Base-by-base conservation (phyloP, 148 eudicot species). In the Euryodendron excelsum region DNA sequence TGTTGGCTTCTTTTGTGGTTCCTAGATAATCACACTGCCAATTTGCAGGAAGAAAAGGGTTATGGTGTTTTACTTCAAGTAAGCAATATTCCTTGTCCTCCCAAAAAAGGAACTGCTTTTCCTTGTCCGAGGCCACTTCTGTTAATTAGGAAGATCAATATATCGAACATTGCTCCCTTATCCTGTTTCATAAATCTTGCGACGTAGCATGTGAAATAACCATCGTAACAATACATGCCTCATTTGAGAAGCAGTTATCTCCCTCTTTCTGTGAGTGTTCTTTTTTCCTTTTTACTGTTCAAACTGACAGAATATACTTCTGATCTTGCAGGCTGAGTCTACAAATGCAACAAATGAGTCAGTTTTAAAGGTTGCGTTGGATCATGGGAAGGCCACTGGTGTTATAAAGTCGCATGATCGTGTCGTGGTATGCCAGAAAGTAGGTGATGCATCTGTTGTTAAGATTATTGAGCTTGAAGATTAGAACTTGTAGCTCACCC, bases 391-490 rank as follows among this genome's bases (percentile, higher is more conserved):
- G 85, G 82, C 87, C 13, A 80, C 88, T 4, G 97, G 97, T 48
- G 79, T 92, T 48, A 84, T 90, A 60, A 92, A 90, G 82, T 83
- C 93, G 10, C 97, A 90, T 50, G 97, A 92, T 36, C 82, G 97
- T 28, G 87, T 92, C n/a, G 97, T 92, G 17, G 83, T 92, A 33
- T 89, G 90, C 84, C 97, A 92, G 73, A 92, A 92, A 78, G 88
- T 92, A 11, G 97, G 90, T 48, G 97, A 92, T 78, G 82, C 88
- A 3, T 92, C 92, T 0, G 90, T 90, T 33, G 92, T 89, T 62
- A 92, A 92, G 89, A 90, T 90, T 55, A 88, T 92, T 27, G 92
- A 90, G 85, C 88, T 90, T 64, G 94, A 90, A 74, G 94, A 92
- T 71, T 88, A 79, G 60, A 20, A 11, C 5, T 20, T 75, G 69